Conservation (phyloP, 371 early-diverging fungal genomes). For the Actinomucor elegans region DNA sequence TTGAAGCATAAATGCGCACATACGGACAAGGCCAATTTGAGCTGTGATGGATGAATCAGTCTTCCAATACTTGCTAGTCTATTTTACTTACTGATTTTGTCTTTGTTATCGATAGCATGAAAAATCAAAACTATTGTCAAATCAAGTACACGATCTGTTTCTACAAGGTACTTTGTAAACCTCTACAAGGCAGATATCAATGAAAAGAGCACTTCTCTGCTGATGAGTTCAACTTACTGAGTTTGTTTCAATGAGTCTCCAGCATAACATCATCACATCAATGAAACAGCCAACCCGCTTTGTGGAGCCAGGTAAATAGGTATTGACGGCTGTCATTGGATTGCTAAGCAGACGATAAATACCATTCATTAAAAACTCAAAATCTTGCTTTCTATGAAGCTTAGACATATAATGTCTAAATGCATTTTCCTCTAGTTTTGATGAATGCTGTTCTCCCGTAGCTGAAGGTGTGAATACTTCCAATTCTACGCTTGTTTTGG, state of each 20-base stretch:
- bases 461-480: slow-evolving; percentile 16
- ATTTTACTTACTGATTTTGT: slow-evolving; percentile 54
- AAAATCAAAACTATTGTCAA: slow-evolving; percentile 64
- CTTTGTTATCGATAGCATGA: slow-evolving; percentile 63
- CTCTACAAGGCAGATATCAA: slow-evolving; percentile 31
- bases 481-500: slow-evolving; percentile 20
- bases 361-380: slow-evolving; percentile 71
- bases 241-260: slow-evolving; percentile 80
- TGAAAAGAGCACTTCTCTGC: too few species aligned
- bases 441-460: not conserved
- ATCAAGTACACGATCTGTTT: slow-evolving; percentile 69
- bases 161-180: slow-evolving; percentile 67
- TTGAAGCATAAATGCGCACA: slow-evolving; percentile 83
- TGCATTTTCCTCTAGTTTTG: slow-evolving; percentile 42
- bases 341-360: slow-evolving; percentile 77
- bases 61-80: not conserved
- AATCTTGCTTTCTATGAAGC: slow-evolving; percentile 78
- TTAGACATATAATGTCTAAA: slow-evolving; percentile 76
- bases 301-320: slow-evolving; percentile 78
- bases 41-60: slow-evolving; percentile 33
- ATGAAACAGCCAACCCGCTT: slow-evolving; percentile 67
- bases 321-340: slow-evolving; percentile 76
- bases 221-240: slow-evolving; percentile 41
- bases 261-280: slow-evolving; percentile 83
- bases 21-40: slow-evolving; percentile 75